Evolutionary conservation across 2,329 filamentous ascomycete genomes (phyloP).

Genomic region (Talaromyces piceae): DNA sequence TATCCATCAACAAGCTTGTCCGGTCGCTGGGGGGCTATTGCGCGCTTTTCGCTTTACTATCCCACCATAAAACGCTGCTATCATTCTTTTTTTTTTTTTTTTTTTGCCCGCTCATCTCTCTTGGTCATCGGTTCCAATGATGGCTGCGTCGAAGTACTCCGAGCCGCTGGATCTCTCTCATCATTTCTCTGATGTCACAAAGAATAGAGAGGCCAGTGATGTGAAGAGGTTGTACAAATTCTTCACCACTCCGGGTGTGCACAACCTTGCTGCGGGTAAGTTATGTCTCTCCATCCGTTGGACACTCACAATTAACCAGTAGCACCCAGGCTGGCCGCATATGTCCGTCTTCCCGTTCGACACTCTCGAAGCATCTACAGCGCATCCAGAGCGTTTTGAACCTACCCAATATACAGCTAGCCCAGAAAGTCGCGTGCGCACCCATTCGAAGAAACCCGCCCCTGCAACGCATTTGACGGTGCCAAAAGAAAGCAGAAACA

Average conservation of each 20-base stretch:
- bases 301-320: neutral
- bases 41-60: neutral
- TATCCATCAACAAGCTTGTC: neutral
- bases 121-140: neutral
- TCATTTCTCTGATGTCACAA: slow-evolving; percentile 65
- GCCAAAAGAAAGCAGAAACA: slow-evolving; percentile 57
- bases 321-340: slow-evolving; percentile 64
- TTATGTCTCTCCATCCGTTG: slow-evolving; percentile 2
- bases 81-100: no score
- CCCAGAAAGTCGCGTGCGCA: slow-evolving; percentile 39
- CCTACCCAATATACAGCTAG: slow-evolving; percentile 54
- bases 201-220: slow-evolving; percentile 54
- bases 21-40: neutral
- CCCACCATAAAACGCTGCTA: no score
- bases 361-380: slow-evolving; percentile 74
- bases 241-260: slow-evolving; percentile 58
- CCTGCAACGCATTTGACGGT: slow-evolving; percentile 55
- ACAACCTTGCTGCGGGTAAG: slow-evolving; percentile 53
- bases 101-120: neutral
- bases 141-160: neutral
- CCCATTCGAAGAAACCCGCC: slow-evolving; percentile 26
- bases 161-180: slow-evolving; percentile 68
- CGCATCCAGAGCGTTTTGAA: slow-evolving; percentile 65
- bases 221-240: slow-evolving; percentile 85
- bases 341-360: slow-evolving; percentile 81